Conservation (phyloP, 805 yeast genomes). For the Metschnikowia arizonensis region DNA sequence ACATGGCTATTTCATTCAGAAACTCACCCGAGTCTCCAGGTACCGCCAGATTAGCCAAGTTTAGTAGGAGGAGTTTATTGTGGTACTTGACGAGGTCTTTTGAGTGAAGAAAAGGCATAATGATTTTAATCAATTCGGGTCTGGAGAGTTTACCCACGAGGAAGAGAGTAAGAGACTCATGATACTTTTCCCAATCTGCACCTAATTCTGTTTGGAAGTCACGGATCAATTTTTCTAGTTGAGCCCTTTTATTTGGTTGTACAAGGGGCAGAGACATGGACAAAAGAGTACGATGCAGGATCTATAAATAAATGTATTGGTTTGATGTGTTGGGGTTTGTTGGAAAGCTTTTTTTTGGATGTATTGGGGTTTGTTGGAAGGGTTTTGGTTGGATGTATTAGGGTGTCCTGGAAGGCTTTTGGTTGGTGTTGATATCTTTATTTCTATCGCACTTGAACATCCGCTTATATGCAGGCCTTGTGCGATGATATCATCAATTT, state of each 20-base stretch:
- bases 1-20: slow-evolving; percentile 38
- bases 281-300: too few species aligned
- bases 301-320: too few species aligned
- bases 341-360: too few species aligned
- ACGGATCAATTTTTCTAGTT: slow-evolving; percentile 50
- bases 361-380: too few species aligned
- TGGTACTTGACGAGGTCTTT: slow-evolving; percentile 56
- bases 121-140: slow-evolving; percentile 58
- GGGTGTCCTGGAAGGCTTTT: too few species aligned
- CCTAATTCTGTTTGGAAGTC: slow-evolving; percentile 75
- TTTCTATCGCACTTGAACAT: too few species aligned
- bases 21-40: slow-evolving; percentile 46
- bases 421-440: too few species aligned
- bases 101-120: slow-evolving; percentile 50
- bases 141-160: slow-evolving; percentile 77
- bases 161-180: slow-evolving; percentile 71
- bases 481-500: too few species aligned
- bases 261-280: slow-evolving; percentile 1
- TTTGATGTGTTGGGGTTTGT: too few species aligned
- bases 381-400: too few species aligned
- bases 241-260: slow-evolving; percentile 25
- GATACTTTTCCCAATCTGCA: slow-evolving; percentile 79
- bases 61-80: slow-evolving; percentile 75
- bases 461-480: too few species aligned
- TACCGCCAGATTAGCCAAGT: slow-evolving; percentile 71